Conservation (phyloP, 331 rosid genomes). For the Malus hybrid region DNA sequence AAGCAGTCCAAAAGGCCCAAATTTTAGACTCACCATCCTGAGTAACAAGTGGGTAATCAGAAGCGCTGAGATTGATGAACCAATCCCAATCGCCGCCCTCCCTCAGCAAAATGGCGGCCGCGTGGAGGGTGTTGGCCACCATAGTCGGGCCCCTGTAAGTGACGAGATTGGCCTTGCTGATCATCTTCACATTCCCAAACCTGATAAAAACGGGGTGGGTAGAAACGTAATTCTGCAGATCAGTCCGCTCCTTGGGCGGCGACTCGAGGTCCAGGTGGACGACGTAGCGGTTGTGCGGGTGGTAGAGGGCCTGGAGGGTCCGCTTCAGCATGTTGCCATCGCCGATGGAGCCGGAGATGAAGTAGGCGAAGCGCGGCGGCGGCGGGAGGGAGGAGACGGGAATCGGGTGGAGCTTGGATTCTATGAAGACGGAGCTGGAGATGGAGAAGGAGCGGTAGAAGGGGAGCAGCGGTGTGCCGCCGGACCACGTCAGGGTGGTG, state of each 20-base stretch:
- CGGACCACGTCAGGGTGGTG: slow-evolving; percentile 51
- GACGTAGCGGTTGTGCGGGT: slow-evolving; percentile 67
- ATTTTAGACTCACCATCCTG: slow-evolving; percentile 73
- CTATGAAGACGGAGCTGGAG: slow-evolving; percentile 65
- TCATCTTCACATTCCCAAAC: slow-evolving; percentile 70
- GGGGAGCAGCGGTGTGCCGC: slow-evolving; percentile 49
- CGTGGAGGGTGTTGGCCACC: slow-evolving; percentile 97
- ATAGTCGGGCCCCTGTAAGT: slow-evolving; percentile 93
- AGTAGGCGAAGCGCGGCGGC: slow-evolving; percentile 81
- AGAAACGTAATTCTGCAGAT: slow-evolving; percentile 60
- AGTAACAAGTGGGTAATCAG: slow-evolving; percentile 91
- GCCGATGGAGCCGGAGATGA: slow-evolving; percentile 81
- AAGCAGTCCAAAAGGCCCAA: neutral
- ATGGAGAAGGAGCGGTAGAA: slow-evolving; percentile 63
- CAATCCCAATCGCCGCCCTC: slow-evolving; percentile 94
- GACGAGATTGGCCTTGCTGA: slow-evolving; percentile 78
- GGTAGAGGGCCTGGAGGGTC: slow-evolving; percentile 72
- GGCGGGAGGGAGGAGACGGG: slow-evolving; percentile 59
- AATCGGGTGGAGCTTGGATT: slow-evolving; percentile 59
- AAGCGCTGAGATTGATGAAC: slow-evolving; percentile 95
- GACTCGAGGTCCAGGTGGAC: slow-evolving; percentile 84
- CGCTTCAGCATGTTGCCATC: slow-evolving; percentile 60
- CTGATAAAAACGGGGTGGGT: slow-evolving; percentile 34
- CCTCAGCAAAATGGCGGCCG: slow-evolving; percentile 72
- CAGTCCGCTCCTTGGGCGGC: slow-evolving; percentile 59